A percentile compares a stretch with the other conserved stretches of the same genome.
Evolutionary conservation across 1,284 basidiomycete genomes (phyloP).

Genomic region (Chondrostereum purpureum): DNA sequence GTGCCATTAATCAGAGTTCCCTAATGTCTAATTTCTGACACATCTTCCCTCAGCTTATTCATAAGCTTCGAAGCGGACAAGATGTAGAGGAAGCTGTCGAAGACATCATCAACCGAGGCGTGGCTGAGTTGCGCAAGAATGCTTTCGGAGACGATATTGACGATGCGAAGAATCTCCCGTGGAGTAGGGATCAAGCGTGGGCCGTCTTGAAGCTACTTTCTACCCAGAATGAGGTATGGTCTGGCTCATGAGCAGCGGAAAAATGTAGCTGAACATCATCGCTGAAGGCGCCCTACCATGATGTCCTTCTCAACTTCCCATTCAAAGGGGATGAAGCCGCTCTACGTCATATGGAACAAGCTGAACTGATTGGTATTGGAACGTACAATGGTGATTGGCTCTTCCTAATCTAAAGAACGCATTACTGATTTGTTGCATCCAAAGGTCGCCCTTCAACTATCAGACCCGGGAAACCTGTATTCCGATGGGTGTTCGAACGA

Average conservation of each 20-base stretch:
- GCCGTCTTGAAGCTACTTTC: slow-evolving; percentile 73
- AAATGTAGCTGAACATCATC: background rate
- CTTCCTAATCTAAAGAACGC: background rate
- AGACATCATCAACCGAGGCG: slow-evolving; percentile 77
- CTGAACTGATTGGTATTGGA: slow-evolving; percentile 80
- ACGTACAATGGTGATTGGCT: slow-evolving; percentile 59
- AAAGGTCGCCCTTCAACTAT: slow-evolving; percentile 81
- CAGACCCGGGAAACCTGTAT: slow-evolving; percentile 86
- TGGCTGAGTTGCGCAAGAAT: slow-evolving; percentile 82
- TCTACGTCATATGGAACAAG: slow-evolving; percentile 82
- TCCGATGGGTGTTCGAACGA: slow-evolving; percentile 77
- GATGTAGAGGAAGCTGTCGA: slow-evolving; percentile 77
- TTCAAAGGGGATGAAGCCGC: slow-evolving; percentile 85
- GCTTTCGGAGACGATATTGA: slow-evolving; percentile 90
- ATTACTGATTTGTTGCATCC: background rate
- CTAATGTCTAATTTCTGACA: slow-evolving; percentile 1
- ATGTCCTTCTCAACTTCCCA: slow-evolving; percentile 77
- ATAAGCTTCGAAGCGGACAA: slow-evolving; percentile 78
- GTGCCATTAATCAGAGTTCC: slow-evolving; percentile 26
- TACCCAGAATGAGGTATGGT: slow-evolving; percentile 57
- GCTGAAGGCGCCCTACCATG: slow-evolving; percentile 72
- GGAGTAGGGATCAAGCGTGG: slow-evolving; percentile 90
- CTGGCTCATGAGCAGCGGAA: slow-evolving; percentile 1
- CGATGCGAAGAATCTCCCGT: slow-evolving; percentile 77
- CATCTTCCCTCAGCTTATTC: slow-evolving; percentile 54